Base-by-base conservation (phyloP, 352 stramenopile species). In the Aphanomyces euteiches region DNA sequence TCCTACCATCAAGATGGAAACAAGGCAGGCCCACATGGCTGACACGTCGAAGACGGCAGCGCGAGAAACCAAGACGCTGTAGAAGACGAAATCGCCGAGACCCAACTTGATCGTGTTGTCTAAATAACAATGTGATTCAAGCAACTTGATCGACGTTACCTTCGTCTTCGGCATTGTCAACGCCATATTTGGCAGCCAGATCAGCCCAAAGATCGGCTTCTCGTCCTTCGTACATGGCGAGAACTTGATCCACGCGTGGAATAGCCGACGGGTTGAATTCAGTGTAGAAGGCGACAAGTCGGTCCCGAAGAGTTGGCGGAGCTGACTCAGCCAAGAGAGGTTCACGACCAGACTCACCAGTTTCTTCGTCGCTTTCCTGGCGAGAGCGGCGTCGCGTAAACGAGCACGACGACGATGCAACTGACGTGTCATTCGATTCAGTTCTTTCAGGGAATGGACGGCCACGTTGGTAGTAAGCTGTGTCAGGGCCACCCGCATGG, bases 71-170 rank as follows among this genome's bases (percentile, higher is more conserved):
- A 99, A 80, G 3, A 99, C 90, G 56, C 89, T 98, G 79, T 99
- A 99, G 75, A 99, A 99, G 36, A 99, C 96, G 75, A 99, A 99
- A 78, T 99, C 97, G 7, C 97, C 97, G n/a, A 98, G 80, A 8
- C 95, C 95, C 13, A 98, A 83, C 72, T 97, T 93, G 67, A 98
- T 98, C 36, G 88, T 96, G 60, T 91, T 93, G 38, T 87, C 77
- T 36, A 79, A 79, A 21, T 92, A 81, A 90, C 53, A 50, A 17
- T 5, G 8, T 56, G 4, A 72, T 3, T 7, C 34, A 50, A 60
- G 63, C 56, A 64, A 5, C 53, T 40, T 4, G 4, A 61, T 17
- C 17, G 40, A 34, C 34, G 43, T 28, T 67, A 38, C 69, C 53
- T 34, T 74, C 60, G 39, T 17, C 48, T 34, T 61, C 81, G 72